Evolutionary conservation across 2,329 filamentous ascomycete genomes (phyloP), one percentile per base, ranked within the genome.

Genomic region (Fusarium sp.): DNA sequence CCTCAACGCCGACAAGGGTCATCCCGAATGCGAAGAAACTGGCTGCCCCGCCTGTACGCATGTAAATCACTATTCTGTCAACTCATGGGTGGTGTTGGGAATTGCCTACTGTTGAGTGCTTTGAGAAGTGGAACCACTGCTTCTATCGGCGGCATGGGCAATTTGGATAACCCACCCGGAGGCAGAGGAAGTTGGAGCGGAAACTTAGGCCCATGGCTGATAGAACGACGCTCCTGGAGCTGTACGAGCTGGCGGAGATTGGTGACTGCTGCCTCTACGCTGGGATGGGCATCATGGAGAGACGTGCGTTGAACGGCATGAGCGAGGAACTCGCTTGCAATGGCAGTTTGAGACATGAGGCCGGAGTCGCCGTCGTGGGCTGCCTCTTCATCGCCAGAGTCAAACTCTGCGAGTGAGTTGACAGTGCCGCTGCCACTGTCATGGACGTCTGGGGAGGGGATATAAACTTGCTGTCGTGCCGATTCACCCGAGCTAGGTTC

Each of bases 321-420:
- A 68, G 87, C 84, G 25, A 86, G 81, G 36, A 86, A 84, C 70
- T 85, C 82, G 72, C 79, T 83, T 23, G 83, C 85, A 70, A 86
- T 85, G 13, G 81, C 80, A 3, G 85, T 83, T 58, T 85, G 83
- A 1, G 82, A 82, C 3, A 81, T 77, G 53, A 85, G 77, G 2
- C 20, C 40, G 1, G 18, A 34, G 20, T 38, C 51, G 4, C 51
- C 31, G 5, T 34, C 33, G 6, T n/a, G 23, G 2, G 78, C 77
- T 4, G 78, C 78, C 53, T 81, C 79, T 14, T 79, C 77, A n/a
- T 80, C 78, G 61, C 75, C 77, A 57, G 77, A 80, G 50, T 81
- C 79, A 64, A 75, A 77, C 55, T 77, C 75, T 36, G 72, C 73
- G 42, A 74, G 73, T 20, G 78, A 78, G 6, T 69, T 59, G 53